Percentiles rank a stretch among this genome's conserved stretches.
These are phyloP conservation scores for Haberlea rhodopensis DNA, from an alignment of 257 asterid species.

Conservation along the genomic window DNA sequence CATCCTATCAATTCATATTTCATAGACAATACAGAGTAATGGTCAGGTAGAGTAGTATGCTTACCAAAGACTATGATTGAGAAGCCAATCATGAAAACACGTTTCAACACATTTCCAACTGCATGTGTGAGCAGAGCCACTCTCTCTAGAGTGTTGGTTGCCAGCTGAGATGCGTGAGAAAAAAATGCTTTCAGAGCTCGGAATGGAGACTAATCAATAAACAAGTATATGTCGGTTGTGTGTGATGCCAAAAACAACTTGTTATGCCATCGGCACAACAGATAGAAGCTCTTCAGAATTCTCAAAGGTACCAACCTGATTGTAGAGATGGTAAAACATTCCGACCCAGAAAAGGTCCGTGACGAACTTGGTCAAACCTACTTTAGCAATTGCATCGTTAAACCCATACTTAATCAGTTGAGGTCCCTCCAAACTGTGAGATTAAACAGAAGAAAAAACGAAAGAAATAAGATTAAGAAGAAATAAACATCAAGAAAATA, in stretches of 20 bases:
- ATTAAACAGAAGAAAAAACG: not conserved
- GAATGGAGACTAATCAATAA: not conserved
- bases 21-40: slow-evolving; percentile 12
- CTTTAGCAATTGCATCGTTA: slow-evolving; percentile 86
- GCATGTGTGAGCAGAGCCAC: slow-evolving; percentile 99
- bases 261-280: not conserved
- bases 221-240: not conserved
- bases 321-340: slow-evolving; percentile 98
- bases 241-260: too few relatives aligned
- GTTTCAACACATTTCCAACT: slow-evolving; percentile 96
- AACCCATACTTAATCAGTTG: slow-evolving; percentile 66
- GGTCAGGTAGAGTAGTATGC: not conserved
- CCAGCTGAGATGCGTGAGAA: slow-evolving; percentile 49
- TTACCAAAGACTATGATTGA: slow-evolving; percentile 87
- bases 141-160: slow-evolving; percentile 98
- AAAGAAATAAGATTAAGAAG: not conserved
- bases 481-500: not conserved
- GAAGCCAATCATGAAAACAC: slow-evolving; percentile 97
- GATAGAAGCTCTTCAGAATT: not conserved
- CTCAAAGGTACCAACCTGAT: slow-evolving; percentile 54
- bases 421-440: slow-evolving; percentile 84
- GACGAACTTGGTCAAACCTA: slow-evolving; percentile 77
- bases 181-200: not conserved
- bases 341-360: slow-evolving; percentile 98
- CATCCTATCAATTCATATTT: too few relatives aligned